Evolutionary conservation across 2,329 filamentous ascomycete genomes (phyloP).

Genomic region (Boeremia lycopersici): DNA sequence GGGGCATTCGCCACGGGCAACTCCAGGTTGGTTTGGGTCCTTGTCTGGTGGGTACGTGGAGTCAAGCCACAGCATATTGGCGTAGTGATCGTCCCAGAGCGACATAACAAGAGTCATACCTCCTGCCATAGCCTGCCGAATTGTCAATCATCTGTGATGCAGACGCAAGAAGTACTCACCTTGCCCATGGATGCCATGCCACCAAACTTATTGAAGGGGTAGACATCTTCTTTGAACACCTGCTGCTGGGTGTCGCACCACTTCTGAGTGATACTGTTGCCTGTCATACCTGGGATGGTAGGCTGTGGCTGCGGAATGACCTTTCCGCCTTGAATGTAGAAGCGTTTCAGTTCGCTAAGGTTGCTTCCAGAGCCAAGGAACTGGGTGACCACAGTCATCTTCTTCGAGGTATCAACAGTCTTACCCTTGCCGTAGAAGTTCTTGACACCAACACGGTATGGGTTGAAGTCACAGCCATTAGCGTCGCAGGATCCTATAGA

Average conservation of each 20-base stretch:
- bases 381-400: conserved; percentile 57
- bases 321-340: conserved; percentile 57
- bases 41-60: conserved; percentile 61
- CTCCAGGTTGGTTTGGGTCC: conserved; percentile 35
- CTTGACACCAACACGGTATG: conserved; percentile 67
- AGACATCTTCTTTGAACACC: conserved; percentile 36
- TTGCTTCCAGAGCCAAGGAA: conserved; percentile 52
- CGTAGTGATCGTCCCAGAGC: conserved; percentile 67
- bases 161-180: conserved; percentile 51
- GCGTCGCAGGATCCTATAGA: conserved; percentile 64
- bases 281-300: conserved; percentile 52
- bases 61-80: conserved; percentile 70
- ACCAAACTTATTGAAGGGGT: conserved; percentile 61
- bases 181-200: conserved; percentile 62
- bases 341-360: conserved; percentile 52
- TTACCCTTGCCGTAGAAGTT: conserved; percentile 66
- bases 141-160: not conserved
- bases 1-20: conserved; percentile 38
- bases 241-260: conserved; percentile 40
- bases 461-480: conserved; percentile 67
- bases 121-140: conserved; percentile 61
- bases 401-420: conserved; percentile 50
- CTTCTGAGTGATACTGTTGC: conserved; percentile 38
- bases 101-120: conserved; percentile 69
- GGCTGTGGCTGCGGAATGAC: conserved; percentile 54